Evolutionary conservation across 768 basidiomycete species (phyloP).

Genomic region (Paxillus ammoniavirescens): DNA sequence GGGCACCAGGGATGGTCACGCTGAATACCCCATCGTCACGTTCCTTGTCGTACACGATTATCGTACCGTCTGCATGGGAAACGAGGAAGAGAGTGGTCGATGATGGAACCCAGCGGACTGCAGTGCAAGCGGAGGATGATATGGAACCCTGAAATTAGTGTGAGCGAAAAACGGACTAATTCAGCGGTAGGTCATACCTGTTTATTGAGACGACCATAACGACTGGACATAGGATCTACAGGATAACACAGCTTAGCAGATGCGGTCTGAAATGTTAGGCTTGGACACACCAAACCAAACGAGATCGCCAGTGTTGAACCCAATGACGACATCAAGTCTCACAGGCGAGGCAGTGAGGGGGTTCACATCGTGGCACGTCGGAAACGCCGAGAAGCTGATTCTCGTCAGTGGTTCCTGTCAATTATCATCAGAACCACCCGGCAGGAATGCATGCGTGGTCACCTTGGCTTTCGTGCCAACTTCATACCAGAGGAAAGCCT

Average conservation of each 20-base stretch:
- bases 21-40: slow-evolving; percentile 81
- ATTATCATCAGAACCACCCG: slow-evolving; percentile 6
- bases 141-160: slow-evolving; percentile 60
- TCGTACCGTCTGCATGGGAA: slow-evolving; percentile 85
- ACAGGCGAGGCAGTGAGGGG: slow-evolving; percentile 71
- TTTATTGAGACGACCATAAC: slow-evolving; percentile 87
- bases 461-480: slow-evolving; percentile 85
- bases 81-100: slow-evolving; percentile 81
- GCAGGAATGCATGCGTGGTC: slow-evolving; percentile 12
- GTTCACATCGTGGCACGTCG: slow-evolving; percentile 92
- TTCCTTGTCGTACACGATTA: slow-evolving; percentile 88
- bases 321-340: slow-evolving; percentile 84
- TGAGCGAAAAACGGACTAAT: slow-evolving; percentile 10
- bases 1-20: slow-evolving; percentile 49
- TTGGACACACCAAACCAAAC: slow-evolving; percentile 83
- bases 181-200: slow-evolving; percentile 44
- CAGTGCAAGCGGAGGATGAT: slow-evolving; percentile 77
- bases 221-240: slow-evolving; percentile 73
- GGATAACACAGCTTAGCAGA: slow-evolving; percentile 4
- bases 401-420: slow-evolving; percentile 80
- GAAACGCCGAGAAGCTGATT: slow-evolving; percentile 82
- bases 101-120: slow-evolving; percentile 85
- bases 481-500: slow-evolving; percentile 85
- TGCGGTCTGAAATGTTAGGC: slow-evolving; percentile 1
- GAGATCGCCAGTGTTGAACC: slow-evolving; percentile 92